These are phyloP conservation scores for Daldinia bambusicola DNA, from an alignment of 495 filamentous ascomycete genomes.

Conservation along the genomic window DNA sequence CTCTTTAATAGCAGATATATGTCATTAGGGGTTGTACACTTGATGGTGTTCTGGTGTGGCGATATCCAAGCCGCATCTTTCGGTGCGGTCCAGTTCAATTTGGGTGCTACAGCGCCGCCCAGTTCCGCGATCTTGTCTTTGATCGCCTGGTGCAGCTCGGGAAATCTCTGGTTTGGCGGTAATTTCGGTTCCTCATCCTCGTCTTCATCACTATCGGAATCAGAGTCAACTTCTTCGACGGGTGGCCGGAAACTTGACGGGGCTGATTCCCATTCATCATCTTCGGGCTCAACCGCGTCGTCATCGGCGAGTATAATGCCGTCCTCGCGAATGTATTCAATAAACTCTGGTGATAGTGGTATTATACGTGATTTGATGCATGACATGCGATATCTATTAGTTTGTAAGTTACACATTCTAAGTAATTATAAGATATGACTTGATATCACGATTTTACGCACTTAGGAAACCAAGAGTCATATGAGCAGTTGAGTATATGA, in stretches of 20 bases:
- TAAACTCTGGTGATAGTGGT: conserved; percentile 76
- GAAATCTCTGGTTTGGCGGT: conserved; percentile 61
- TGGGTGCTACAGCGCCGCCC: conserved; percentile 85
- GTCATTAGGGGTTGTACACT: conserved; percentile 87
- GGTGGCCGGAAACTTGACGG: conserved; percentile 46
- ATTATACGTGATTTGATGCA: conserved; percentile 88
- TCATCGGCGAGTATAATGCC: conserved; percentile 86
- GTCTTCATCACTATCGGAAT: conserved; percentile 53
- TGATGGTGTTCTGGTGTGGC: conserved; percentile 83
- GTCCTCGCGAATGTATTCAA: conserved; percentile 89
- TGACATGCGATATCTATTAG: conserved; percentile 72
- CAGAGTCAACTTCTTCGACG: conserved; percentile 52
- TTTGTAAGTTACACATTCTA: conserved; percentile 31
- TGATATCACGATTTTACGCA: conserved; percentile 50
- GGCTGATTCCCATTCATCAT: conserved; percentile 59
- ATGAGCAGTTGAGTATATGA: conserved; percentile 94
- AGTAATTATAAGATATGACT: not conserved
- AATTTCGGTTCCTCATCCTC: conserved; percentile 47
- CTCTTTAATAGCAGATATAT: conserved; percentile 93
- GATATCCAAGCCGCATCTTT: conserved; percentile 98
- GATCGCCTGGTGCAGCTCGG: conserved; percentile 78
- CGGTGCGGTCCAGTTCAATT: conserved; percentile 96
- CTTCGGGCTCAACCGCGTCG: conserved; percentile 54
- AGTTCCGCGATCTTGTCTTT: conserved; percentile 79
- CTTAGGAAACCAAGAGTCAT: conserved; percentile 88